Conservation (phyloP, 1,284 basidiomycete species). For the Moesziomyces globuligerus region DNA sequence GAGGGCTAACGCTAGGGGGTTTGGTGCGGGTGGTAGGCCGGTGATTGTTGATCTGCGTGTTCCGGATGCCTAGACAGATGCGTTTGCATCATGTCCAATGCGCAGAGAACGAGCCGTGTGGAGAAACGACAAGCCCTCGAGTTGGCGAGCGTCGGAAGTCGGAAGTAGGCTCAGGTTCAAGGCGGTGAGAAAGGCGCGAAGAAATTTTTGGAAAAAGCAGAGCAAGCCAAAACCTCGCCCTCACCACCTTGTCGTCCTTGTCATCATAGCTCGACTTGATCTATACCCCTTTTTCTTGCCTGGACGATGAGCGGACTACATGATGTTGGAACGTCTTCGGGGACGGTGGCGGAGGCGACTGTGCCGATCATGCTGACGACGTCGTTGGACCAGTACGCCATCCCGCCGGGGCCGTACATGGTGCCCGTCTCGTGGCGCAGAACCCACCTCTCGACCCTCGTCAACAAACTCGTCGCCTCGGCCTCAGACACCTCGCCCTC, state of each 20-base stretch:
- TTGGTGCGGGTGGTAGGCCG: slow-evolving; percentile 7
- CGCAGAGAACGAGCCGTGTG: slow-evolving; percentile 1
- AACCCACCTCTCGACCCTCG: slow-evolving; percentile 95
- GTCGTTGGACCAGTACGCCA: slow-evolving; percentile 72
- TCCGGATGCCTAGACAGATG: slow-evolving; percentile 1
- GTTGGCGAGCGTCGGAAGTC: slow-evolving; percentile 17
- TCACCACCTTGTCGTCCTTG: no score
- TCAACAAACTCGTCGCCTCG: slow-evolving; percentile 87
- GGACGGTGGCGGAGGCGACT: slow-evolving; percentile 14
- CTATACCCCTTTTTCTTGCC: slow-evolving; percentile 3
- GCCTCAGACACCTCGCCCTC: slow-evolving; percentile 67
- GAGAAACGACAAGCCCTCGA: no score
- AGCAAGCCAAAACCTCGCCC: slow-evolving; percentile 7
- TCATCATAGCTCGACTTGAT: no score
- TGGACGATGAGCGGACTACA: neutral
- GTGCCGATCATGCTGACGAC: slow-evolving; percentile 56
- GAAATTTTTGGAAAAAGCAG: slow-evolving; percentile 32
- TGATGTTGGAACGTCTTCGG: neutral
- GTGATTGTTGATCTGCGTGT: slow-evolving; percentile 35
- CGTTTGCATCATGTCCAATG: neutral
- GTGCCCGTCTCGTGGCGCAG: slow-evolving; percentile 89
- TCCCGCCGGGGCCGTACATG: slow-evolving; percentile 92
- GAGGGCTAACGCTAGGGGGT: slow-evolving; percentile 2
- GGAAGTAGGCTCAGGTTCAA: no score
- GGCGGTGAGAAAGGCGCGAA: no score